phyloP scores from a whole-genome alignment of 1,139 yeast genomes.

The Pichia sp. region DNA sequence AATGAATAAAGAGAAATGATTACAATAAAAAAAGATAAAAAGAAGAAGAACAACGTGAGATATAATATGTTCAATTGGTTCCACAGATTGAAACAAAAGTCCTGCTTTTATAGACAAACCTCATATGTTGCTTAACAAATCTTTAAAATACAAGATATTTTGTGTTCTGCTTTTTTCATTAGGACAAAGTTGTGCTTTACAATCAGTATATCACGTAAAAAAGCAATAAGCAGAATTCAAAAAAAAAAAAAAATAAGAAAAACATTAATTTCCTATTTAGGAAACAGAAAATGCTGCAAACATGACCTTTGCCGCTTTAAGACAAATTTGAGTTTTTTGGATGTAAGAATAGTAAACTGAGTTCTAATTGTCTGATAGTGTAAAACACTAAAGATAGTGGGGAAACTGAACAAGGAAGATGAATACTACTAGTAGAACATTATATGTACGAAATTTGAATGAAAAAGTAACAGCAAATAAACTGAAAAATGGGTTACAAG shows the following conservation, averaged over 20 bases:
- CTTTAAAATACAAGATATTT: no score
- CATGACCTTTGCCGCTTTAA: background rate
- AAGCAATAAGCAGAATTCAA: background rate
- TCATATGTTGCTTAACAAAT: no score
- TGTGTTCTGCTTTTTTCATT: no score
- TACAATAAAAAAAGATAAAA: background rate
- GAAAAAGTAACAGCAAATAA: conserved; percentile 56
- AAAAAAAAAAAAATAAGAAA: no score
- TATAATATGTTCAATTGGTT: background rate
- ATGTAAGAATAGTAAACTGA: background rate
- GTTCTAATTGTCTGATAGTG: background rate
- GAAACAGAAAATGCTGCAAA: background rate
- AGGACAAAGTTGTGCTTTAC: no score
- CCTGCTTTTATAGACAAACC: background rate
- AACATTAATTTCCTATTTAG: background rate
- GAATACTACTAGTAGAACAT: conserved; percentile 26
- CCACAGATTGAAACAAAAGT: background rate
- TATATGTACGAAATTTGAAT: conserved; percentile 64
- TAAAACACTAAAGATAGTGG: background rate
- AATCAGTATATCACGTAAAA: no score
- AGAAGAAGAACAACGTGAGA: background rate
- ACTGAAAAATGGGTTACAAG: conserved; percentile 40
- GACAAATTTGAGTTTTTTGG: background rate
- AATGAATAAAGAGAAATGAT: no score
- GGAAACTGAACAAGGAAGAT: background rate